Evolutionary conservation across 1,139 yeast species (phyloP), one percentile per base, ranked within the genome.

Genomic region (Candida sojae): DNA sequence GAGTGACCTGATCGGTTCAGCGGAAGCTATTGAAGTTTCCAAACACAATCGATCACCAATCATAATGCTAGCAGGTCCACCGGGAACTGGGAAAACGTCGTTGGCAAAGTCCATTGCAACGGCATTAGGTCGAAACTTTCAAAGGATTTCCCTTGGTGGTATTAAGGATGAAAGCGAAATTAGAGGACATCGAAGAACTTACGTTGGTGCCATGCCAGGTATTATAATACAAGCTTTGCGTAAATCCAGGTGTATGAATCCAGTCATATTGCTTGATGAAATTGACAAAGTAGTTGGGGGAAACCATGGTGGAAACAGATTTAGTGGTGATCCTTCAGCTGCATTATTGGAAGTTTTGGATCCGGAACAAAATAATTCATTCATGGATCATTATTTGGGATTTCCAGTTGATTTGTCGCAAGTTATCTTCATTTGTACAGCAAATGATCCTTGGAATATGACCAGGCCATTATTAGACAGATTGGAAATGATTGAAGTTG

Each of bases 121-220:
- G n/a, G 82, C 96, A 1, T 70, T 91, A 53, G 88, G 88, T 4
- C 76, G 97, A 48, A 82, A 84, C 56, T 88, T 90, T 63, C 96
- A 90, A 66, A 75, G 97, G 49, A 79, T 91, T 37, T 87, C 96
- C 1, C 79, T 91, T 6, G 97, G 97, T 38, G 97, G 97, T 45
- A 77, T 91, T 42, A 83, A 87, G 53, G 97, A 91, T 60, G 96
- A 90, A 62, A 88, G 96, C 13, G 97, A 91, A 59, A 86, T 91
- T 51, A 79, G 96, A 59, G 97, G 97, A 2, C 97, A 91, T 64
- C 77, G 97, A 63, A 77, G 97, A 60, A 91, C 97, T 0, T 91
- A 90, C 63, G 95, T 91, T 40, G 97, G 97, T 3, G 92, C 97
- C 2, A 85, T 91, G 88, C 96, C 97, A 0, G 97, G 97, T 6